Evolutionary conservation across 2,329 filamentous ascomycete genomes (phyloP).

Genomic region (Cytospora piceicola): DNA sequence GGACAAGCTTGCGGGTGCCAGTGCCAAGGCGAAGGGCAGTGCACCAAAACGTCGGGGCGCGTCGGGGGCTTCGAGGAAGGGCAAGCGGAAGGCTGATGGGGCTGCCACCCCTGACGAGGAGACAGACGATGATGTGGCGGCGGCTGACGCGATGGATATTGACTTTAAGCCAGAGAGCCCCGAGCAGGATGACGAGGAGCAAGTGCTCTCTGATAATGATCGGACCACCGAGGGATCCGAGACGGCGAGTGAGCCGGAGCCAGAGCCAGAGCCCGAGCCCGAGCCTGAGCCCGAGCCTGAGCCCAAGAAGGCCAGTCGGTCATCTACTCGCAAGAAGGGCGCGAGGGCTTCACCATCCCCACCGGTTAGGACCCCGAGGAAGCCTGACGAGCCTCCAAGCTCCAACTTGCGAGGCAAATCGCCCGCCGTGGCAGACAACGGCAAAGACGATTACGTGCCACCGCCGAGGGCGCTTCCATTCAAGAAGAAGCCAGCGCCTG

Average conservation of each 20-base stretch:
- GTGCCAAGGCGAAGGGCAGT: neutral
- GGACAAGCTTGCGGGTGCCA: conserved; percentile 13
- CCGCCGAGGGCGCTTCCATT: conserved; percentile 8
- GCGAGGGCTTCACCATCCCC: conserved; percentile 9
- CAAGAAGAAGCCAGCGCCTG: conserved; percentile 10
- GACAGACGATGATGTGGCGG: neutral
- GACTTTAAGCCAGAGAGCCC: conserved; percentile 5
- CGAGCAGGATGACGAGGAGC: conserved; percentile 12
- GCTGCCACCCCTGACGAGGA: conserved; percentile 6
- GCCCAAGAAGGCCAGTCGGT: neutral
- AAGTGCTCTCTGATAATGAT: conserved; percentile 11
- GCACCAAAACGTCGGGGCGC: conserved; percentile 4
- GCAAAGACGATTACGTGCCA: conserved; percentile 14
- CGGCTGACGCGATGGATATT: conserved; percentile 24
- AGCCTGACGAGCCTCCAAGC: conserved; percentile 11
- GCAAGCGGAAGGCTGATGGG: conserved; percentile 28
- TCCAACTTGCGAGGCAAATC: conserved; percentile 19
- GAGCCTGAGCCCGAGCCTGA: neutral
- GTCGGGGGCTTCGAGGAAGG: conserved; percentile 18
- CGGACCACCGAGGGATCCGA: conserved; percentile 23
- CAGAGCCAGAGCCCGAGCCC: neutral
- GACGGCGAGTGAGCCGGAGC: conserved; percentile 23
- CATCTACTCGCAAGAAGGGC: conserved; percentile 16
- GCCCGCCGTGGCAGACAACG: conserved; percentile 1
- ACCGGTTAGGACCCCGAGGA: conserved; percentile 5